Evolutionary conservation across 306 rosid genomes (phyloP), one percentile per base, ranked within the genome.

Genomic region (Macrotyloma uniflorum): DNA sequence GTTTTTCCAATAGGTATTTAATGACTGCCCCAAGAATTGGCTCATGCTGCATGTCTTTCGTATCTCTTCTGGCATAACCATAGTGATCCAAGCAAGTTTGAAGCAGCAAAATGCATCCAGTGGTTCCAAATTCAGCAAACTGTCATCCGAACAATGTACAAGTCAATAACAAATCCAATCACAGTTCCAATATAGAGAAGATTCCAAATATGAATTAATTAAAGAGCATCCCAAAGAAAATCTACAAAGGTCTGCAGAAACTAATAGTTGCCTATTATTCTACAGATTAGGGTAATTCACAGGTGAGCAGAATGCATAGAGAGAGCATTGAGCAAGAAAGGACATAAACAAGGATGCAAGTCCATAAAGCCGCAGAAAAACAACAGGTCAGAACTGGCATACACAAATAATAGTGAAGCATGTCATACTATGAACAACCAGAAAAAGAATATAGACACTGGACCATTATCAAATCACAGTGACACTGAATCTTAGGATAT

Each of bases 91-190:
- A 79, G 86, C 99, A 96, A 9, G 91, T 89, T 79, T 83, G 88
- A 45, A 96, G 94, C 83, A 96, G 87, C 83, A 93, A 81, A 84
- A 88, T 87, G 93, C 97, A 85, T 84, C 96, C 99, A 77, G 78
- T 87, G 5, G 88, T 79, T 83, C 96, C 99, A 84, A 79, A 84
- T 68, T 91, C 97, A 59, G 87, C 46, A 59, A 93, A 89, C 99
- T 96, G 92, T 49, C 72, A 85, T 42, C 38, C 46, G 67, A 71
- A 77, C 72, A 76, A 50, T 78, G 33, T 45, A 36, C 19, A 36
- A 53, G 62, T 77, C 65, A 65, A 67, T 8, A 51, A 49, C 30
- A 43, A 80, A 84, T 50, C 63, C 79, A 74, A 65, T 49, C 55
- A 67, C 38, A 77, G 10, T 7, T 42, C 70, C 67, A 79, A 55